phyloP scores from a whole-genome alignment of 768 basidiomycete genomes.

The Hygrophorus pudorinus region DNA sequence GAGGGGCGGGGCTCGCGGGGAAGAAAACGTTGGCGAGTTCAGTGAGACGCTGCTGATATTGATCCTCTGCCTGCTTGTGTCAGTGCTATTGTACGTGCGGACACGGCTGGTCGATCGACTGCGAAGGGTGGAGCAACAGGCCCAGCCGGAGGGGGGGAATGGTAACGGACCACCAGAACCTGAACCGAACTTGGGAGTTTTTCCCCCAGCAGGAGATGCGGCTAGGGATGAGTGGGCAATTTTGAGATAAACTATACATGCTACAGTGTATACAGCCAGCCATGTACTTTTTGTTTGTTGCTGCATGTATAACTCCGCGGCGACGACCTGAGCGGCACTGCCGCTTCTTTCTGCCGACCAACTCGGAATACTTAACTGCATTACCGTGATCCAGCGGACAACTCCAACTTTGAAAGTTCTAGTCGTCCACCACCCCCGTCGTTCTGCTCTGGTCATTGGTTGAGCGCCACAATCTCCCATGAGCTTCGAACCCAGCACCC shows the following conservation, averaged over 20 bases:
- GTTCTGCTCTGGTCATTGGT: background rate
- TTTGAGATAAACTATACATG: slow-evolving; percentile 30
- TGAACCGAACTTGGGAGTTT: slow-evolving; percentile 35
- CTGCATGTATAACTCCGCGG: too few relatives aligned
- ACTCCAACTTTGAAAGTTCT: too few relatives aligned
- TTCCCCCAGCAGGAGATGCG: slow-evolving; percentile 56
- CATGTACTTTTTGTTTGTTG: too few relatives aligned
- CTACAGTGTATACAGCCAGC: slow-evolving; percentile 14
- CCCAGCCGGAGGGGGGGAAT: slow-evolving; percentile 18
- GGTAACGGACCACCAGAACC: slow-evolving; percentile 9
- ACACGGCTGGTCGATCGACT: slow-evolving; percentile 75
- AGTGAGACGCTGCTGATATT: slow-evolving; percentile 75
- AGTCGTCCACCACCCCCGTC: slow-evolving; percentile 7
- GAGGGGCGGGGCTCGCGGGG: slow-evolving; percentile 49
- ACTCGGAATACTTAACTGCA: too few relatives aligned
- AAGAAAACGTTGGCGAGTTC: slow-evolving; percentile 62
- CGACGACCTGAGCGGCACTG: too few relatives aligned
- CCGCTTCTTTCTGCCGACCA: too few relatives aligned
- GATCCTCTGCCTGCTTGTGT: slow-evolving; percentile 60
- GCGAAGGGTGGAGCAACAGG: slow-evolving; percentile 28
- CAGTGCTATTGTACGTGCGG: slow-evolving; percentile 67
- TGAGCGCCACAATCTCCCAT: slow-evolving; percentile 20
- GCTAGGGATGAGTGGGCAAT: slow-evolving; percentile 60
- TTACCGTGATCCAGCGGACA: too few relatives aligned
- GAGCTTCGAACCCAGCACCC: slow-evolving; percentile 40